Conservation (phyloP, 768 basidiomycete genomes). For the Mycena maculata region DNA sequence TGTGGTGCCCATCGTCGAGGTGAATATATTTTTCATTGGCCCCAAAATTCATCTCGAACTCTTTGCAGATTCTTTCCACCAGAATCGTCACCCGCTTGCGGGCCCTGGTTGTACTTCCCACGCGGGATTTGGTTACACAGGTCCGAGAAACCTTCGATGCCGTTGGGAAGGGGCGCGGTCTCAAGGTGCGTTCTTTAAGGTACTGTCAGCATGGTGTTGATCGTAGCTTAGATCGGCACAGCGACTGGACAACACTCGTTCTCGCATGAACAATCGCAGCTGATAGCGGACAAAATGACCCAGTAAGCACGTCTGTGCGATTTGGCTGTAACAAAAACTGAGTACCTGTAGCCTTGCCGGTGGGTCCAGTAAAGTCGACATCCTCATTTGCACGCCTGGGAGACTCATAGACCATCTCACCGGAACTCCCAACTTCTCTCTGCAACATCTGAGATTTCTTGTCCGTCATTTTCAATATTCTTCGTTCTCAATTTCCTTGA, state of each 20-base stretch:
- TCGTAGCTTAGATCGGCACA: conserved; percentile 66
- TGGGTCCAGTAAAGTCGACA: conserved; percentile 92
- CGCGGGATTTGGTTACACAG: conserved; percentile 92
- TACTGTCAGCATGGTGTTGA: conserved; percentile 7
- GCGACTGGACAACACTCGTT: conserved; percentile 97
- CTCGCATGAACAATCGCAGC: conserved; percentile 85
- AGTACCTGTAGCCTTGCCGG: conserved; percentile 68
- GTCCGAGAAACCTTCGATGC: conserved; percentile 93
- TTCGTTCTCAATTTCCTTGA: background rate
- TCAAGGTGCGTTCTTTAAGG: conserved; percentile 69
- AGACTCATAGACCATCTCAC: conserved; percentile 93
- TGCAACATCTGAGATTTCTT: conserved; percentile 95
- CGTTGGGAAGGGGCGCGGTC: conserved; percentile 83
- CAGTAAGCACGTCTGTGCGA: conserved; percentile 53
- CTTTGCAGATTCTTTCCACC: conserved; percentile 70
- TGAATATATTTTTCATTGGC: conserved; percentile 39
- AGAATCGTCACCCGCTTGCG: conserved; percentile 86
- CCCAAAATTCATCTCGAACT: conserved; percentile 6
- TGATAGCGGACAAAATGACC: conserved; percentile 70
- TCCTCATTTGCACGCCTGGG: conserved; percentile 96
- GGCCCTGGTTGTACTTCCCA: conserved; percentile 91
- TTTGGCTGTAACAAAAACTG: conserved; percentile 4
- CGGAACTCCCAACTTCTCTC: conserved; percentile 87
- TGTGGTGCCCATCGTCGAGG: conserved; percentile 92
- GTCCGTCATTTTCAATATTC: conserved; percentile 56